Conservation (phyloP, 192 early-diverging fungal genomes). For the Coemansia javaensis region DNA sequence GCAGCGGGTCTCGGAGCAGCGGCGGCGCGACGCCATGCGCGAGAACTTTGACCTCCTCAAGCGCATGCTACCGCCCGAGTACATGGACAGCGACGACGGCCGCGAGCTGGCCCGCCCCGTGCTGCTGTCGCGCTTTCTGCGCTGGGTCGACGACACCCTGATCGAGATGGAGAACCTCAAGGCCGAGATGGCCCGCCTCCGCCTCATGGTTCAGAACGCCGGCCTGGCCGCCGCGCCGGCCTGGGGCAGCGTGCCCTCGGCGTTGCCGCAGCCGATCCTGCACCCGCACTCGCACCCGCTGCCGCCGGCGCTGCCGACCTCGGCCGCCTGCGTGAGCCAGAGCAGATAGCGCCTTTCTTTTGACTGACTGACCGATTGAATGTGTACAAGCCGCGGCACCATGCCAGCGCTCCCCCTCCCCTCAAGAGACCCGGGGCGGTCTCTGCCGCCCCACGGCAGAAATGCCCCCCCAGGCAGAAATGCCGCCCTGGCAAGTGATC, state of each 20-base stretch:
- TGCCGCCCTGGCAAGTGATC: no score
- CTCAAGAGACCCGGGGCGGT: no score
- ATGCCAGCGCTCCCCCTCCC: no score
- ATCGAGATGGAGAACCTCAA: conserved; percentile 49
- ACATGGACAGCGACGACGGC: conserved; percentile 50
- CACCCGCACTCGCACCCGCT: no score
- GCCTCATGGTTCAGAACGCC: neutral
- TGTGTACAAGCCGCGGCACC: no score
- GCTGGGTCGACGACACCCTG: conserved; percentile 50
- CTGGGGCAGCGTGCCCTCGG: no score
- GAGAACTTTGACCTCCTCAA: conserved; percentile 53
- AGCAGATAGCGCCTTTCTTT: no score
- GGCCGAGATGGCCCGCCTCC: conserved; percentile 28
- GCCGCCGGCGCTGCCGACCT: no score
- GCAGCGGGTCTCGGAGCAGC: conserved; percentile 50
- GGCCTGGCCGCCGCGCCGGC: neutral
- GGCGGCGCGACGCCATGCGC: conserved; percentile 48
- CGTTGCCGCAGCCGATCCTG: neutral
- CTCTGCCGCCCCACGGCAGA: no score
- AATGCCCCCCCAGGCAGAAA: no score
- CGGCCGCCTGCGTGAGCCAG: no score
- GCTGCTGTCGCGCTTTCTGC: conserved; percentile 45
- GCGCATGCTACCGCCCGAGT: conserved; percentile 47
- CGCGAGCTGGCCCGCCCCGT: conserved; percentile 48
- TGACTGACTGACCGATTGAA: no score